Evolutionary conservation across 192 early-diverging fungal genomes (phyloP).

Genomic region (Coemansia umbellata): DNA sequence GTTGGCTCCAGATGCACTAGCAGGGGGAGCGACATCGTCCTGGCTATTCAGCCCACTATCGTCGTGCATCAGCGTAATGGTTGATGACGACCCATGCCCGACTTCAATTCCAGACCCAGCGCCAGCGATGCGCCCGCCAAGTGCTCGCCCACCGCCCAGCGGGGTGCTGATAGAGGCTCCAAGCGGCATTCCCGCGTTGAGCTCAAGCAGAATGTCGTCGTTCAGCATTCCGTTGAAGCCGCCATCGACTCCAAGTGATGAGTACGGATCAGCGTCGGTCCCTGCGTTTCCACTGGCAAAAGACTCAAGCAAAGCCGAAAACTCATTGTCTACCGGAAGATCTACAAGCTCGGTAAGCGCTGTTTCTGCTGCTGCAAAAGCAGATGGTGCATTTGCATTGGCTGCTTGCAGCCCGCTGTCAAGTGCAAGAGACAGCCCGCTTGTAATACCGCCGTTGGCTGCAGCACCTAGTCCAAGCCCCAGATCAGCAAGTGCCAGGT

Average conservation of each 20-base stretch:
- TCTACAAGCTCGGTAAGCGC: slow-evolving; percentile 28
- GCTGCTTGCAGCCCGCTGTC: neutral
- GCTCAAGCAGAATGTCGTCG: slow-evolving; percentile 20
- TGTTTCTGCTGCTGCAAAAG: neutral
- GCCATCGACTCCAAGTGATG: slow-evolving; percentile 22
- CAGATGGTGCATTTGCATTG: neutral
- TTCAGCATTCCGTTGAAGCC: slow-evolving; percentile 11
- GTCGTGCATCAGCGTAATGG: slow-evolving; percentile 46
- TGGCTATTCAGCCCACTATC: slow-evolving; percentile 23
- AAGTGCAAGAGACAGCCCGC: neutral
- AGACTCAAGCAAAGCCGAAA: slow-evolving; percentile 49
- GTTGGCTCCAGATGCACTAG: neutral
- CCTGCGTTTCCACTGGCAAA: slow-evolving; percentile 22
- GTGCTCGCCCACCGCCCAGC: slow-evolving; percentile 7
- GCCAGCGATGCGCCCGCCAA: slow-evolving; percentile 9
- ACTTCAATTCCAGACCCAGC: slow-evolving; percentile 1
- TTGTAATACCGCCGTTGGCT: neutral
- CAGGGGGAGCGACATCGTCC: slow-evolving; percentile 1
- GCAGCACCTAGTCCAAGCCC: slow-evolving; percentile 17
- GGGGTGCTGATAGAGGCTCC: slow-evolving; percentile 12
- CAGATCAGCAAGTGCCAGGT: slow-evolving; percentile 36
- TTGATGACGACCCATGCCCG: slow-evolving; percentile 42
- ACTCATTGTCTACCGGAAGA: slow-evolving; percentile 35
- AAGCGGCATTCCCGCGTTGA: slow-evolving; percentile 7
- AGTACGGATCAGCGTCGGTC: slow-evolving; percentile 21